These are phyloP conservation scores for Kurtzmaniella quercitrusa DNA, from an alignment of 1,139 yeast species.

Conservation along the genomic window DNA sequence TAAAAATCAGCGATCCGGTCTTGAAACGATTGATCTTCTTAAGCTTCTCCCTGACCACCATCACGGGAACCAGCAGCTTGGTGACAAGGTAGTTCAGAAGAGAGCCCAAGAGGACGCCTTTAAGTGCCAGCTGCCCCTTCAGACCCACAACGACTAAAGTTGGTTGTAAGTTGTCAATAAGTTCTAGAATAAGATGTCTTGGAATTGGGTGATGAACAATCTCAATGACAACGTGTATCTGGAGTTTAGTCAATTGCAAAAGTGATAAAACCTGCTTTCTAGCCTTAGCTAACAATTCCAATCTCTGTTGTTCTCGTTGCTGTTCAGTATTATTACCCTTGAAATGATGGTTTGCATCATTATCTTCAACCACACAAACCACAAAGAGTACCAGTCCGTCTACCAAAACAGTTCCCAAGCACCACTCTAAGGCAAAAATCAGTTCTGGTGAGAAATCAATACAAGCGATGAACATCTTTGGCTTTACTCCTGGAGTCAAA, in stretches of 20 bases:
- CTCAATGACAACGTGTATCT: conserved; percentile 72
- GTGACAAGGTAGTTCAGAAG: conserved; percentile 74
- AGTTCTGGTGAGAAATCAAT: conserved; percentile 86
- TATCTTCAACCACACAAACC: conserved; percentile 74
- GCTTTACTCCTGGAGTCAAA: conserved; percentile 45
- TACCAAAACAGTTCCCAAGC: conserved; percentile 79
- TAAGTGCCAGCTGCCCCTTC: conserved; percentile 69
- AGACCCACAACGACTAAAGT: conserved; percentile 81
- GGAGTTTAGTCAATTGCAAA: conserved; percentile 66
- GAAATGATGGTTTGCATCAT: conserved; percentile 42
- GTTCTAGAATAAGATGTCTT: conserved; percentile 75
- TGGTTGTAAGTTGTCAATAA: conserved; percentile 80
- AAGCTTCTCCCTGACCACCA: conserved; percentile 83
- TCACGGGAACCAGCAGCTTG: conserved; percentile 78
- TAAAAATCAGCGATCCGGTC: conserved; percentile 42
- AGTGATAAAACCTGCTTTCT: conserved; percentile 56
- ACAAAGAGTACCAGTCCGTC: conserved; percentile 82
- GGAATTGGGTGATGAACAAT: conserved; percentile 85
- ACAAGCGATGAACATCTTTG: conserved; percentile 70
- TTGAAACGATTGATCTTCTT: conserved; percentile 67
- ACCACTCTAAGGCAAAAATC: conserved; percentile 82
- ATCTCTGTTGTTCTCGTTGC: conserved; percentile 46
- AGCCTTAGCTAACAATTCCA: conserved; percentile 57
- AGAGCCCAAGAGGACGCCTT: conserved; percentile 73
- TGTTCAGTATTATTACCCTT: conserved; percentile 41